Evolutionary conservation across 495 filamentous ascomycete genomes (phyloP), one percentile per base, ranked within the genome.

Genomic region (Staphylotrichum longicolle): DNA sequence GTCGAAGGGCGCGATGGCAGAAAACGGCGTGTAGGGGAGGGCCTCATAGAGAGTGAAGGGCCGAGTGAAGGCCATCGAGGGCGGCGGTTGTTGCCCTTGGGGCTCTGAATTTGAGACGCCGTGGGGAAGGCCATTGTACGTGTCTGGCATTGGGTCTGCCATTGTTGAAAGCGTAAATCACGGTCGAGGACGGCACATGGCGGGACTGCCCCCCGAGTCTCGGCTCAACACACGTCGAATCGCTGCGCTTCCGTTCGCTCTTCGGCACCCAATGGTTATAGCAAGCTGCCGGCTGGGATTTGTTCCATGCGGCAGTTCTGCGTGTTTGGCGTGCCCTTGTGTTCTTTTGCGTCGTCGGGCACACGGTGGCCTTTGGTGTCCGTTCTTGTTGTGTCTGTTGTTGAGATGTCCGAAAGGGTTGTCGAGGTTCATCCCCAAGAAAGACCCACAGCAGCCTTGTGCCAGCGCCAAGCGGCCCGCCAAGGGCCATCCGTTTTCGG

Each of bases 11-110:
- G 93, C 83, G 57, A 96, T 85, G 30, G 91, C 95, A 30, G 90
- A 91, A 72, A 97, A 87, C 3, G 94, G 93, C 14, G 95, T 93
- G 74, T 88, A 96, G 41, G 91, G 91, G 47, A 99, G 78, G 9
- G 93, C 93, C 68, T 98, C 90, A 59, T 90, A 85, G 11, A 98
- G 86, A 2, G 74, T 75, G 63, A 83, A 77, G 0, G 79, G 75
- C 51, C 72, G 66, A 3, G 70, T 58, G 49, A 66, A 67, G 12
- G 54, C 42, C 41, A 47, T 14, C 8, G 45, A 37, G 9, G 47
- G 48, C 10, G 47, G 47, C 12, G 47, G 47, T 39, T 56, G 55
- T 33, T 42, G 14, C 39, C 44, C 59, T 20, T 37, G 34, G 12
- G 41, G 20, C 35, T 15, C 47, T 14, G 37, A 11, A 35, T 33